Evolutionary conservation across 345 rosid species (phyloP).

Genomic region (Moricandia arvensis): DNA sequence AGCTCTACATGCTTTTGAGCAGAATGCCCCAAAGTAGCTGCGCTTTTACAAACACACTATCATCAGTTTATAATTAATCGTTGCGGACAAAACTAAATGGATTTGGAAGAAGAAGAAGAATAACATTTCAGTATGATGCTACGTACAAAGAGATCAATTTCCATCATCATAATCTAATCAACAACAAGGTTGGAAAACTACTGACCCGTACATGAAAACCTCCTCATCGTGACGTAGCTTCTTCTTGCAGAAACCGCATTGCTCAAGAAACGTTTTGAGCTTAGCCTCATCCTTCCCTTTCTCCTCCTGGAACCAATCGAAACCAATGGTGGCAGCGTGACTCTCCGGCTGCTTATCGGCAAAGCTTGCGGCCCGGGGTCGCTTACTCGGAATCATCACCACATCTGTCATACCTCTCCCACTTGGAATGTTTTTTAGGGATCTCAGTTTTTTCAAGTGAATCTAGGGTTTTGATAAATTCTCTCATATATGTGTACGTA

Average conservation of each 20-base stretch:
- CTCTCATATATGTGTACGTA: background rate
- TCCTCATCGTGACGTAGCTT: background rate
- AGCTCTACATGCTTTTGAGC: slow-evolving; percentile 4
- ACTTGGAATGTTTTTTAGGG: background rate
- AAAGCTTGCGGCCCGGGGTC: slow-evolving; percentile 15
- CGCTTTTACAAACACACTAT: background rate
- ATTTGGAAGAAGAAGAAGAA: background rate
- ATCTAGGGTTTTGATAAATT: background rate
- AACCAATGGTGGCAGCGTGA: background rate
- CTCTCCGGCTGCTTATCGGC: background rate
- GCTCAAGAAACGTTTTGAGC: background rate
- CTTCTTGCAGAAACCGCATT: slow-evolving; percentile 18
- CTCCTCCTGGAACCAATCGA: background rate
- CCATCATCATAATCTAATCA: background rate
- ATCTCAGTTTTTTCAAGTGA: background rate
- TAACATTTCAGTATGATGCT: background rate
- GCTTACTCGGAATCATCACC: slow-evolving; percentile 4
- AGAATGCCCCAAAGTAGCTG: slow-evolving; percentile 30
- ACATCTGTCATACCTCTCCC: background rate
- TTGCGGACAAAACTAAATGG: no score
- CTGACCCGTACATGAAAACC: slow-evolving; percentile 34
- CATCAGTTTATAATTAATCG: no score
- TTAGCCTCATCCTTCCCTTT: background rate
- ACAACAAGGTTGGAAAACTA: background rate
- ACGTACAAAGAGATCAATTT: background rate